Base-by-base conservation (phyloP, 805 yeast genomes). In the Schwanniomyces vanrijiae region DNA sequence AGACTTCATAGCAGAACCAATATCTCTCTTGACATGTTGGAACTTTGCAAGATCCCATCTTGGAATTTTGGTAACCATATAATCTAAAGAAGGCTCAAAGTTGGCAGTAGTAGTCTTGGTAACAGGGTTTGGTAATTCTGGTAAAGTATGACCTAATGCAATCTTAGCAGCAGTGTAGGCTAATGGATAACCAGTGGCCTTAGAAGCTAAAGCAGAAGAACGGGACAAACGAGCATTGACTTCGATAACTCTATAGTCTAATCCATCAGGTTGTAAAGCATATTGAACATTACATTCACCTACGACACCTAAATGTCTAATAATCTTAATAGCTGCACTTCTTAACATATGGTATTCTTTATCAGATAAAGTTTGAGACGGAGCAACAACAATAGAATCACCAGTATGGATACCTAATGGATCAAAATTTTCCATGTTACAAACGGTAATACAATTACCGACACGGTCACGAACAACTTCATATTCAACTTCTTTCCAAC, bases 271-370 rank as follows among this genome's bases (percentile, higher is more conserved):
- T 66, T 91, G 96, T 56, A 92, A 80, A 45, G 97, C 96, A 65
- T 92, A 92, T 72, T 92, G 99, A 53, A 92, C 96, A 68, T 92
- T 92, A 82, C 99, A 92, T 75, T 92, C 99, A 71, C 99, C 99
- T 58, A 92, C 97, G 55, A 92, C 99, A 66, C 99, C 99, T 64
- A 92, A 78, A 65, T 92, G 99, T 71, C 98, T 89, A 61, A 92
- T 92, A 62, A 92, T 90, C 73, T 94, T 94, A 69, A 94, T 90
- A 47, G 99, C 99, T 47, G 99, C 96, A 42, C 95, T 78, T 76
- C 99, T 86, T 61, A 92, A 83, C 99, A 92, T 94, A 74, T 92
- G 96, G 73, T 89, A 92, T 66, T 92, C 99, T 68, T 91, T 96
- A 70, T 92, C 99, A 33, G 96, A 87, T 60, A 92, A 76, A 35